Conservation (phyloP, 768 basidiomycete species). For the Amanita phalloides region DNA sequence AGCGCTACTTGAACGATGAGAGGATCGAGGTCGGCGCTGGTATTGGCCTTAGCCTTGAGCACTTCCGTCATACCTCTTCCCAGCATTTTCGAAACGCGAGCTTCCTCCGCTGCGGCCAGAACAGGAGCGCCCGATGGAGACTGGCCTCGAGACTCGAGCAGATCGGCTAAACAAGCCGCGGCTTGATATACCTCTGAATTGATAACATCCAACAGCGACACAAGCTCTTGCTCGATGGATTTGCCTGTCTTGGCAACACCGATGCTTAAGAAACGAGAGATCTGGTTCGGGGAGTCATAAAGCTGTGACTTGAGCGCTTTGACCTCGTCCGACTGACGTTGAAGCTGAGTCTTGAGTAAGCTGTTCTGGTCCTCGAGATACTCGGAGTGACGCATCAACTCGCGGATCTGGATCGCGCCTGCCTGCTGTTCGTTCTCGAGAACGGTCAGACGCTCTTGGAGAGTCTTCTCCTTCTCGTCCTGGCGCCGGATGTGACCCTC, state of each 20-base stretch:
- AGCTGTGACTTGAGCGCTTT: slow-evolving; percentile 10
- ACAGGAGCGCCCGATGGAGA: neutral
- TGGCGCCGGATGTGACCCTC: neutral
- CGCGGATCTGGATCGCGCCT: neutral
- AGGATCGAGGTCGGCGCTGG: slow-evolving; percentile 18
- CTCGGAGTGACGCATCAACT: neutral
- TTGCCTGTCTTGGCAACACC: slow-evolving; percentile 4
- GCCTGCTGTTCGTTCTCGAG: slow-evolving; percentile 2
- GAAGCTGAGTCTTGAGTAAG: slow-evolving; percentile 23
- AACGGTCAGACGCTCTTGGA: neutral
- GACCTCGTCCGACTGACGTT: slow-evolving; percentile 21
- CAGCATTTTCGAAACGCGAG: slow-evolving; percentile 20
- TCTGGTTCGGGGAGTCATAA: slow-evolving; percentile 5
- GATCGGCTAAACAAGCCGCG: slow-evolving; percentile 28
- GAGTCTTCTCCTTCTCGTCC: neutral
- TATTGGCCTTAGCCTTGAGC: slow-evolving; percentile 15
- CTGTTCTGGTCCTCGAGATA: slow-evolving; percentile 15
- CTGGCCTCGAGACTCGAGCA: slow-evolving; percentile 18
- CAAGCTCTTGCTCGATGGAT: neutral
- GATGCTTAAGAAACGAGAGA: slow-evolving; percentile 2
- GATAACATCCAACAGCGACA: slow-evolving; percentile 16
- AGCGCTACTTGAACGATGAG: slow-evolving; percentile 26
- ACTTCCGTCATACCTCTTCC: slow-evolving; percentile 21
- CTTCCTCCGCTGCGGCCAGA: slow-evolving; percentile 9
- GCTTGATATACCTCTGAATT: slow-evolving; percentile 31